phyloP scores from a whole-genome alignment of 2,329 filamentous ascomycete species.

The Fusarium secorum region DNA sequence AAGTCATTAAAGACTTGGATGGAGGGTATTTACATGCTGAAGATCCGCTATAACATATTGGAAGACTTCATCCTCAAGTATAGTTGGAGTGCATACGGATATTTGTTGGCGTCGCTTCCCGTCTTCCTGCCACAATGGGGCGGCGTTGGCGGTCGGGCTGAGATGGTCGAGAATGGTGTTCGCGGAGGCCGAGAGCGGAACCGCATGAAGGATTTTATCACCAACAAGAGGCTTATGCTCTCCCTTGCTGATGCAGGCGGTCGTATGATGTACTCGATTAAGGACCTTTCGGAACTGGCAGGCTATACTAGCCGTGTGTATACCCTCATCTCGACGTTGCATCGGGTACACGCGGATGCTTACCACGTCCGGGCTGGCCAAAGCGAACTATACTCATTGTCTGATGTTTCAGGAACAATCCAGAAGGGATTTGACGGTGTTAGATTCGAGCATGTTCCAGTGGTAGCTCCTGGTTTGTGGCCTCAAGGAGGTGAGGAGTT shows the following conservation, averaged over 20 bases:
- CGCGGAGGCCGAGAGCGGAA: slow-evolving; percentile 74
- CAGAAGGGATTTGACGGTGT: slow-evolving; percentile 96
- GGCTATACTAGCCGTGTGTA: slow-evolving; percentile 97
- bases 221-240: slow-evolving; percentile 97
- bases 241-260: slow-evolving; percentile 95
- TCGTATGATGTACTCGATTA: slow-evolving; percentile 99
- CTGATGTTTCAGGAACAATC: slow-evolving; percentile 91
- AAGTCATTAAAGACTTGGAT: slow-evolving; percentile 94
- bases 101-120: slow-evolving; percentile 89
- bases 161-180: slow-evolving; percentile 63
- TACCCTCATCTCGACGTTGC: slow-evolving; percentile 91
- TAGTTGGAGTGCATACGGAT: slow-evolving; percentile 97
- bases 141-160: slow-evolving; percentile 76
- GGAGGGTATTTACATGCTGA: slow-evolving; percentile 97
- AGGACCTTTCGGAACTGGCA: slow-evolving; percentile 93
- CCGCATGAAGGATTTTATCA: slow-evolving; percentile 99
- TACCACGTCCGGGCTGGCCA: slow-evolving; percentile 75
- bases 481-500: slow-evolving; percentile 92
- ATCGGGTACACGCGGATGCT: slow-evolving; percentile 89
- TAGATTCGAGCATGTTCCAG: slow-evolving; percentile 88
- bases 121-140: slow-evolving; percentile 96
- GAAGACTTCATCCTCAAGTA: slow-evolving; percentile 99
- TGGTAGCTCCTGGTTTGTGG: slow-evolving; percentile 88
- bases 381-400: slow-evolving; percentile 85
- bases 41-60: slow-evolving; percentile 98